Evolutionary conservation across 2,329 filamentous ascomycete species (phyloP).

Genomic region (Fusarium nematophilum): DNA sequence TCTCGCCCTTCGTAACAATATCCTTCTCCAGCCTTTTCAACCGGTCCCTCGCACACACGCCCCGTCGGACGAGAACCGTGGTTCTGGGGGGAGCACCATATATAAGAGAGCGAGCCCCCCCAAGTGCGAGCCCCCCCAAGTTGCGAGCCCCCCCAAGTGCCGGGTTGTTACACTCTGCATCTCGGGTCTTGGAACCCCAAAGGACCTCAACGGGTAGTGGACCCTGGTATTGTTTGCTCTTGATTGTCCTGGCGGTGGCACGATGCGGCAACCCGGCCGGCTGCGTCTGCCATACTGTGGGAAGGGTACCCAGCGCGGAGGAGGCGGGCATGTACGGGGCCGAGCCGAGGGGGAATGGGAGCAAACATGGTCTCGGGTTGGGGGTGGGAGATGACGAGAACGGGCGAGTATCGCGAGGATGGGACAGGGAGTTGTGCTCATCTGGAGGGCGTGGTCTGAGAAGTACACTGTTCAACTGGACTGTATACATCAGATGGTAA

Average conservation of each 20-base stretch:
- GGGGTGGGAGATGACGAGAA: conserved; percentile 31
- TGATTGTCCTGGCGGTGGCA: conserved; percentile 15
- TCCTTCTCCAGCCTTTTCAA: not conserved
- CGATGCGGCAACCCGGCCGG: conserved; percentile 28
- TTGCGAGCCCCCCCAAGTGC: conserved; percentile 15
- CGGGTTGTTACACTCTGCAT: conserved; percentile 28
- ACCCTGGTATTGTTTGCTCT: conserved; percentile 22
- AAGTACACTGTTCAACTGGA: no score
- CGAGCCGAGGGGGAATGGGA: conserved; percentile 21
- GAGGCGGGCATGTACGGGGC: conserved; percentile 7
- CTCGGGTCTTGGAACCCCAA: conserved; percentile 35
- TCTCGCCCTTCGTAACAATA: conserved; percentile 3
- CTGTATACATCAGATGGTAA: not conserved
- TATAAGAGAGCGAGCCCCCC: conserved; percentile 2
- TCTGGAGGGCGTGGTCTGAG: no score
- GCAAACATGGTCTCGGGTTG: conserved; percentile 35
- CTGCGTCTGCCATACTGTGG: not conserved
- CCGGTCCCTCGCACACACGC: conserved; percentile 3
- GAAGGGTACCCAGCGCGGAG: conserved; percentile 20
- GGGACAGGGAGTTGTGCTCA: no score
- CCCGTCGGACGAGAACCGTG: conserved; percentile 2
- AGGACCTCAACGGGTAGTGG: conserved; percentile 9
- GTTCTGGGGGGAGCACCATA: conserved; percentile 4
- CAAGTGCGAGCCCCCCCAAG: no score
- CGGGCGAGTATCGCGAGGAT: conserved; percentile 33